Evolutionary conservation across 2,329 filamentous ascomycete species (phyloP).

Genomic region (Clonostachys rhizophaga): DNA sequence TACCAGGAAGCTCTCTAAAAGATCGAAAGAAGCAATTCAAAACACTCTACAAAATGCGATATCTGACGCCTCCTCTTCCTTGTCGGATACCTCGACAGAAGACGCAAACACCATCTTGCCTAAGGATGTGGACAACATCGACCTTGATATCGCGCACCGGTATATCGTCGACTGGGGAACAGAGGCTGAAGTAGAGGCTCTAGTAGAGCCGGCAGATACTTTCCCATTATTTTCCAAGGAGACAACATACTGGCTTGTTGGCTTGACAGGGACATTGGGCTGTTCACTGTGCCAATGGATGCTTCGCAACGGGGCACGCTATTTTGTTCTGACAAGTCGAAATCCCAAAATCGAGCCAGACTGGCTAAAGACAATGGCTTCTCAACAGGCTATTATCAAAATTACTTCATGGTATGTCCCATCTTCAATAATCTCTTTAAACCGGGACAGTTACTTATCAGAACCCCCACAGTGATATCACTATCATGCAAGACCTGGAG

Average conservation of each 20-base stretch:
- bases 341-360: slow-evolving; percentile 20
- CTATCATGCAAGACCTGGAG: not conserved
- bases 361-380: slow-evolving; percentile 12
- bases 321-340: slow-evolving; percentile 31
- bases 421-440: too few species aligned
- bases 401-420: not conserved
- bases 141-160: too few species aligned
- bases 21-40: too few species aligned
- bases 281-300: slow-evolving; percentile 32
- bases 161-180: not conserved
- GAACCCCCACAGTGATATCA: not conserved
- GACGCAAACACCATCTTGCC: too few species aligned
- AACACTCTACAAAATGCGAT: too few species aligned
- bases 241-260: slow-evolving; percentile 24
- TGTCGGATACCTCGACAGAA: too few species aligned
- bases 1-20: too few species aligned
- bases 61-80: too few species aligned
- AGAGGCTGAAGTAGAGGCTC: not conserved
- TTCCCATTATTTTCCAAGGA: slow-evolving; percentile 11
- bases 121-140: too few species aligned
- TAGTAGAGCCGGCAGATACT: not conserved
- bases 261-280: slow-evolving; percentile 24
- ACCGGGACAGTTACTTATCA: too few species aligned
- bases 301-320: slow-evolving; percentile 25
- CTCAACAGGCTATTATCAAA: slow-evolving; percentile 1